Evolutionary conservation across 768 basidiomycete genomes (phyloP), one percentile per base, ranked within the genome.

Genomic region (Nidularia pulvinata): DNA sequence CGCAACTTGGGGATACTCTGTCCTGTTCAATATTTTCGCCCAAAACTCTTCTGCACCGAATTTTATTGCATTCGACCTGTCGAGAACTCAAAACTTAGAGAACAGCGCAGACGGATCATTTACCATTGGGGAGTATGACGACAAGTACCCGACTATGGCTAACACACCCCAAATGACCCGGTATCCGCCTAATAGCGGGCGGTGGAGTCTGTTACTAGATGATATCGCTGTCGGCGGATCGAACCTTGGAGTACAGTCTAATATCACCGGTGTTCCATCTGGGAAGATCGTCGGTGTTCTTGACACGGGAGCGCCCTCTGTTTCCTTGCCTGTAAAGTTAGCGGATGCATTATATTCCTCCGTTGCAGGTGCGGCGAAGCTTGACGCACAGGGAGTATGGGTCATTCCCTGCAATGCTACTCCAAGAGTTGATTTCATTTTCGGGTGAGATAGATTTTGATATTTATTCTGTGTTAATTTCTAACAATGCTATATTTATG

Each of bases 161-260:
- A 46, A 61, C 10, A 59, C 65, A 10, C 66, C 75, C 6, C 65
- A 67, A 55, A 53, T 74, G 25, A 51, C 66, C 3, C 68, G 77
- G 43, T 65, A 57, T 48, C 77, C 78, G 0, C 45, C 64, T 1
- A 65, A 68, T 6, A 59, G 61, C 1, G 61, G 69, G 3, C 64
- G 75, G 1, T 80, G 79, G 79, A 75, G 77, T 37, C 68, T 73
- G 30, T 55, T 77, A 32, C 55, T 79, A 37, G 71, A 72, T 2
- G 70, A 68, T 4, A 65, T 80, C 52, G 57, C 54, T 13, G 67
- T 78, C 10, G 66, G 72, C 51, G 69, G 67, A 0, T 55, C 55
- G n/a, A n/a, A 49, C 0, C 39, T 69, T 16, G 19, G 51, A 0
- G 59, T 78, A 48, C 54, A 47, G 4, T 74, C 78, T 0, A 44